Conservation (phyloP, 805 yeast genomes). For the Saturnispora kantuleensis region DNA sequence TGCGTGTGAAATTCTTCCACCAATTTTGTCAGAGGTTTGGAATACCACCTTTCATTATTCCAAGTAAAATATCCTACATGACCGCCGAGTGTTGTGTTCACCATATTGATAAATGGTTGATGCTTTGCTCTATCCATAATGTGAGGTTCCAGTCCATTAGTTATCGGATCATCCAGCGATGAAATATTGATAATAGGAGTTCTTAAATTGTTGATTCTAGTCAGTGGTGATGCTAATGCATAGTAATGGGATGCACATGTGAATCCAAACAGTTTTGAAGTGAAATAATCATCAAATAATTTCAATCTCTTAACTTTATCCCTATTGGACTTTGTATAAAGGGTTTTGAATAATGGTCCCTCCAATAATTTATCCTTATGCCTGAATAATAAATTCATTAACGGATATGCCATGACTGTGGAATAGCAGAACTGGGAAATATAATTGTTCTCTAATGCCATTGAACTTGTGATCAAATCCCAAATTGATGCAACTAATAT, state of each 20-base stretch:
- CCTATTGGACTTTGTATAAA: slow-evolving; percentile 15
- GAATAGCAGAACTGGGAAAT: slow-evolving; percentile 41
- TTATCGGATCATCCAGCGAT: slow-evolving; percentile 69
- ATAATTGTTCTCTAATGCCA: slow-evolving; percentile 31
- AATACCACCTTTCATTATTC: slow-evolving; percentile 58
- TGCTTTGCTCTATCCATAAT: slow-evolving; percentile 35
- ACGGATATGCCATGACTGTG: slow-evolving; percentile 39
- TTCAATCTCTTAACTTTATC: slow-evolving; percentile 25
- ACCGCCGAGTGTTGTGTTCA: slow-evolving; percentile 64
- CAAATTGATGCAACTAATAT: slow-evolving; percentile 60
- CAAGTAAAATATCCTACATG: slow-evolving; percentile 71
- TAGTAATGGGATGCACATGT: slow-evolving; percentile 58
- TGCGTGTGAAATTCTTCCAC: slow-evolving; percentile 16
- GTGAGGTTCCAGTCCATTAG: slow-evolving; percentile 31
- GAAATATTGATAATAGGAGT: slow-evolving; percentile 59
- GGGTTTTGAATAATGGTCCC: slow-evolving; percentile 19
- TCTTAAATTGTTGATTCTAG: slow-evolving; percentile 39
- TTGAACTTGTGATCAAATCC: slow-evolving; percentile 50
- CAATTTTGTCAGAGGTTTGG: slow-evolving; percentile 39
- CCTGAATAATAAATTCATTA: slow-evolving; percentile 32
- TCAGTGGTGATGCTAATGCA: slow-evolving; percentile 47
- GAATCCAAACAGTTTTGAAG: slow-evolving; percentile 60
- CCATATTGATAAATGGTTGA: slow-evolving; percentile 52
- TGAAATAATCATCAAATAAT: slow-evolving; percentile 57
- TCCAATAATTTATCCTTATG: slow-evolving; percentile 32